phyloP scores from a whole-genome alignment of 2,329 filamentous ascomycete species.

The Xylaria sp. region DNA sequence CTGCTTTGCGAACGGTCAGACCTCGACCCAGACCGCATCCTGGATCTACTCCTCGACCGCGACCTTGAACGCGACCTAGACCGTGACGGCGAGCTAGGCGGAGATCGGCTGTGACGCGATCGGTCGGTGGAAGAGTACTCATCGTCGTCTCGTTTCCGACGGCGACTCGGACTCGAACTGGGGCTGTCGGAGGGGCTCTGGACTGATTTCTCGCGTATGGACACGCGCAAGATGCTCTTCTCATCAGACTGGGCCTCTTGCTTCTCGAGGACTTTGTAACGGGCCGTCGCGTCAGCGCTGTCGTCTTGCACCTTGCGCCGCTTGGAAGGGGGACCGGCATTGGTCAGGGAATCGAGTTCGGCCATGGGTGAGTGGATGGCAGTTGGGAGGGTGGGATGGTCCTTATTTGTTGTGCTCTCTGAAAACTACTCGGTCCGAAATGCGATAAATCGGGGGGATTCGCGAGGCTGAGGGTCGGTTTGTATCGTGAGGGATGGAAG shows the following conservation, averaged over 20 bases:
- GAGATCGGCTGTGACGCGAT: constrained; percentile 26
- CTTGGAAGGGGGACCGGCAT: constrained; percentile 36
- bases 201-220: constrained; percentile 29
- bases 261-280: constrained; percentile 45
- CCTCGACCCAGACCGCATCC: constrained; percentile 13
- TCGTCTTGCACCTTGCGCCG: constrained; percentile 39
- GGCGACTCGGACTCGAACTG: constrained; percentile 25
- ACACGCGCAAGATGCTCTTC: constrained; percentile 24
- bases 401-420: neutral
- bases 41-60: constrained; percentile 16
- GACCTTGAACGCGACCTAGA: constrained; percentile 16
- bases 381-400: neutral
- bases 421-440: too few relatives aligned
- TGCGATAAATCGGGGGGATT: too few relatives aligned
- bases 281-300: constrained; percentile 36
- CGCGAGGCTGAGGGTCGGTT: neutral
- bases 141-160: constrained; percentile 22
- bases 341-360: constrained; percentile 24
- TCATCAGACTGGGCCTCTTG: constrained; percentile 13
- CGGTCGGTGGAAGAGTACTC: constrained; percentile 31
- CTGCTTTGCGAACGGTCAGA: constrained; percentile 14
- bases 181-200: constrained; percentile 24
- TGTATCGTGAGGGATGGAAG: neutral
- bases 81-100: constrained; percentile 22
- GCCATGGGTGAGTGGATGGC: constrained; percentile 24